Conservation (phyloP, 2,329 filamentous ascomycete genomes). For the Fusarium bactridioides region DNA sequence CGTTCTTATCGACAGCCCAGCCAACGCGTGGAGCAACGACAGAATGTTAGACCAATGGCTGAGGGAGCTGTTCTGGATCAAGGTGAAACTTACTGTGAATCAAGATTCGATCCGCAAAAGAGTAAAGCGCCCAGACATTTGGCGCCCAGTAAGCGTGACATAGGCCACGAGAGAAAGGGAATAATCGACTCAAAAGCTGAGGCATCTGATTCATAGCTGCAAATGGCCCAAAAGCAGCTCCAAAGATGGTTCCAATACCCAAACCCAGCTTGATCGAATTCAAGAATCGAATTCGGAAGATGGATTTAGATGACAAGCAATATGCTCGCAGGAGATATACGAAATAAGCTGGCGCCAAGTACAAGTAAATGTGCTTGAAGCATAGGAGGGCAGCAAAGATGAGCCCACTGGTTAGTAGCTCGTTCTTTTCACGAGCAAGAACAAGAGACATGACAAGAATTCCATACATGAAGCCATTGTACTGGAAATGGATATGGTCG, state of each 20-base stretch:
- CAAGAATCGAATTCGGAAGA: constrained; percentile 77
- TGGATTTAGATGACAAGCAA: constrained; percentile 79
- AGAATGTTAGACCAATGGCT: constrained; percentile 13
- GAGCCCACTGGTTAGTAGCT: constrained; percentile 79
- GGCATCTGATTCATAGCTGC: constrained; percentile 80
- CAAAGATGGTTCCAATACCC: constrained; percentile 76
- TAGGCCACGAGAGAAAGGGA: constrained; percentile 91
- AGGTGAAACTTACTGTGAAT: constrained; percentile 72
- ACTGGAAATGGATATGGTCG: constrained; percentile 98
- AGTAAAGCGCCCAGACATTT: constrained; percentile 97
- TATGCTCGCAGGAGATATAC: constrained; percentile 90
- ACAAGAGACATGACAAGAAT: constrained; percentile 87
- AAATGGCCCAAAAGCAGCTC: constrained; percentile 89
- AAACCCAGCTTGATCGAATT: constrained; percentile 86
- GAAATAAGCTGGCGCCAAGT: constrained; percentile 95
- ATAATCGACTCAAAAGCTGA: constrained; percentile 84
- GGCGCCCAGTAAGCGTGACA: constrained; percentile 99
- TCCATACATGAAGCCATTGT: constrained; percentile 97
- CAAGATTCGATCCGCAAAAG: constrained; percentile 83
- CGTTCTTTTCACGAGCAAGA: constrained; percentile 77
- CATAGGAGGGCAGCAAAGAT: constrained; percentile 87
- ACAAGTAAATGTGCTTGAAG: constrained; percentile 98
- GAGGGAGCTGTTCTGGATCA: background rate
- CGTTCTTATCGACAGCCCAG: constrained; percentile 74
- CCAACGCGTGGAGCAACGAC: constrained; percentile 83